Evolutionary conservation across 2,329 filamentous ascomycete genomes (phyloP).

Genomic region (Colletotrichum phormii): DNA sequence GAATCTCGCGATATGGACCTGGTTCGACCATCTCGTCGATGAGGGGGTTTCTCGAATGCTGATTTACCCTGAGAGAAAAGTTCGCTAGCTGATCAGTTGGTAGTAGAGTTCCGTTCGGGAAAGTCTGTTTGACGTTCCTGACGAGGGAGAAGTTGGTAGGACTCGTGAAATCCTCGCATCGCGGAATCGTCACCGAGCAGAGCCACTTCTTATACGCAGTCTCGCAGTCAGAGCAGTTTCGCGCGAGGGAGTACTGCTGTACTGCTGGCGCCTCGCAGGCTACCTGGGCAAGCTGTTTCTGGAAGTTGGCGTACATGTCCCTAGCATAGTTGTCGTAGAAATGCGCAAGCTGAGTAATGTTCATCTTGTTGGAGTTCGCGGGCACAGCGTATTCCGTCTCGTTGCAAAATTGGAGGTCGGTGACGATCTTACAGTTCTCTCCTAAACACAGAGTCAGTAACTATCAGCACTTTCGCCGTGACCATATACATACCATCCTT

Average conservation of each 20-base stretch:
- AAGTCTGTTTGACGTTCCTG: slow-evolving; percentile 78
- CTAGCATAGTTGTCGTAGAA: slow-evolving; percentile 84
- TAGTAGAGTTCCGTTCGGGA: slow-evolving; percentile 74
- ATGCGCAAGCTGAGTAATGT: slow-evolving; percentile 68
- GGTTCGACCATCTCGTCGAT: slow-evolving; percentile 81
- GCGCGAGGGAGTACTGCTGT: slow-evolving; percentile 84
- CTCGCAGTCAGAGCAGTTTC: slow-evolving; percentile 80
- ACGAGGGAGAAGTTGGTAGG: slow-evolving; percentile 55
- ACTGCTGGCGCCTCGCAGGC: slow-evolving; percentile 82
- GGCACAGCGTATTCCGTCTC: slow-evolving; percentile 93
- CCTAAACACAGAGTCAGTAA: slow-evolving; percentile 56
- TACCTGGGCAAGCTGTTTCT: slow-evolving; percentile 83
- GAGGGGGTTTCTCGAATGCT: slow-evolving; percentile 73
- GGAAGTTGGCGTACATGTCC: slow-evolving; percentile 80
- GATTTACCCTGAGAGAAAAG: slow-evolving; percentile 53
- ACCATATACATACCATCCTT: slow-evolving; percentile 72
- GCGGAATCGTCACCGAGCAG: slow-evolving; percentile 91
- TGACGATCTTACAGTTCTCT: slow-evolving; percentile 86
- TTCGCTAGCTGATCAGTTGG: slow-evolving; percentile 49
- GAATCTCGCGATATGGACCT: slow-evolving; percentile 92
- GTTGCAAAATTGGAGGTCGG: slow-evolving; percentile 88
- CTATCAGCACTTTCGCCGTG: neutral
- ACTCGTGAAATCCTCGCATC: slow-evolving; percentile 87
- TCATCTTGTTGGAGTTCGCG: slow-evolving; percentile 74
- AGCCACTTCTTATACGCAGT: slow-evolving; percentile 93